Evolutionary conservation across 306 rosid species (phyloP), one percentile per base, ranked within the genome.

Genomic region (Acacia melanoxylon): DNA sequence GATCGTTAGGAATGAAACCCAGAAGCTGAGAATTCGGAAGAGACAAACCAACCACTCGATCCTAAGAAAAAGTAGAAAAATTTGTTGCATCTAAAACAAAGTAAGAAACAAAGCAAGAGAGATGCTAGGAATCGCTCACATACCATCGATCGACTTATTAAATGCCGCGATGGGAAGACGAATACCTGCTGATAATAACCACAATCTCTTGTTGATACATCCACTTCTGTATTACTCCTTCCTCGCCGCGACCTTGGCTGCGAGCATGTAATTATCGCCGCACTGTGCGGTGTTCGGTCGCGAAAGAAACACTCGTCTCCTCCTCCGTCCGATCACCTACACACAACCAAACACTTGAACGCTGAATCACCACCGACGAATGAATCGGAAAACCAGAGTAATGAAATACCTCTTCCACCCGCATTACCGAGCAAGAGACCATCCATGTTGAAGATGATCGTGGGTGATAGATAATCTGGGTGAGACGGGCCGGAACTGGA

Each of bases 21-120:
- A 90, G 52, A 62, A 96, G 91, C 89, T 85, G 88, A 49, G 94
- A 91, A 77, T 86, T 85, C 0, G 94, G 94, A 6, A 96, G 89
- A 13, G 91, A 46, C 11, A 96, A 59, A 2, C 72, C 82, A 5
- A 86, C 84, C 3, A 96, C 99, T 4, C 90, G 87, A 68, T 19
- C 14, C 8, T 68, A 31, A 56, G 81, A 45, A 56, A 77, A 45
- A 49, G 85, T 83, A 0, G 58, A 45, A 49, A 79, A 37, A 49
- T 86, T 83, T 0, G 58, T 31, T 4, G 62, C 16, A 24, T 19
- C 9, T 24, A 41, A 33, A 31, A 68, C 7, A 4, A 8, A n/a
- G n/a, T n/a, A n/a, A n/a, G n/a, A 74, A 76, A 51, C 27, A 75
- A 51, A 51, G 8, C n/a, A 37, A 35, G 37, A 35, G n/a, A n/a